A percentile compares a stretch with the other conserved stretches of the same genome.
These are phyloP conservation scores for Pleurotus tuber-regium DNA, from an alignment of 768 basidiomycete species.

Conservation along the genomic window DNA sequence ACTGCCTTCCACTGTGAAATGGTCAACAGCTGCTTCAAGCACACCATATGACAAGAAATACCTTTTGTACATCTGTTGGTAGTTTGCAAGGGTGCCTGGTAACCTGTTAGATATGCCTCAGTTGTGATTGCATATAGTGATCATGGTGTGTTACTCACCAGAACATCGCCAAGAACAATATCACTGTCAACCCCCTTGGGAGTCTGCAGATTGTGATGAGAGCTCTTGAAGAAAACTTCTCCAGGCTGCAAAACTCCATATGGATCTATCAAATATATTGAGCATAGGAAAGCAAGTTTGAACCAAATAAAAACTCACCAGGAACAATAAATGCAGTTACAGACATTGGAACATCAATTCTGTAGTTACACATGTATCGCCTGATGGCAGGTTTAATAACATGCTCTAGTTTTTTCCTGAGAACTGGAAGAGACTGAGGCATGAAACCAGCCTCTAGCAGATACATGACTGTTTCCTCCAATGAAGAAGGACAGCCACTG, in stretches of 20 bases:
- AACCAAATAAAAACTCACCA: slow-evolving; percentile 38
- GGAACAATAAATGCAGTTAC: slow-evolving; percentile 63
- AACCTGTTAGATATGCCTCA: slow-evolving; percentile 31
- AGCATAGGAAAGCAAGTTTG: slow-evolving; percentile 1
- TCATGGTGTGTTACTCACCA: slow-evolving; percentile 32
- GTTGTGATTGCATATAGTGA: neutral
- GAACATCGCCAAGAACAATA: slow-evolving; percentile 52
- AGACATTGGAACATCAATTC: slow-evolving; percentile 55
- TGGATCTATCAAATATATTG: slow-evolving; percentile 39
- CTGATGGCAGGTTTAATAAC: slow-evolving; percentile 44
- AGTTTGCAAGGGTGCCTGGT: slow-evolving; percentile 71
- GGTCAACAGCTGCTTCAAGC: neutral
- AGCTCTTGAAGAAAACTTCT: slow-evolving; percentile 58
- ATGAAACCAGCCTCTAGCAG: slow-evolving; percentile 60
- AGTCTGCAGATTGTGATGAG: slow-evolving; percentile 36
- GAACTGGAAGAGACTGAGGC: slow-evolving; percentile 44
- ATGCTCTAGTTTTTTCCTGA: slow-evolving; percentile 52
- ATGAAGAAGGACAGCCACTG: slow-evolving; percentile 57
- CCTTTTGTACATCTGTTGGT: slow-evolving; percentile 66
- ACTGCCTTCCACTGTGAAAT: slow-evolving; percentile 53
- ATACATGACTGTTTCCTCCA: slow-evolving; percentile 61
- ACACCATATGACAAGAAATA: slow-evolving; percentile 18
- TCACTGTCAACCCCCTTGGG: slow-evolving; percentile 45
- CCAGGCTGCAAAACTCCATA: slow-evolving; percentile 46
- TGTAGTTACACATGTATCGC: slow-evolving; percentile 38